Evolutionary conservation across 169 alveolate species (phyloP), one percentile per base, ranked within the genome.

Genomic region (Miamiensis avidus): DNA sequence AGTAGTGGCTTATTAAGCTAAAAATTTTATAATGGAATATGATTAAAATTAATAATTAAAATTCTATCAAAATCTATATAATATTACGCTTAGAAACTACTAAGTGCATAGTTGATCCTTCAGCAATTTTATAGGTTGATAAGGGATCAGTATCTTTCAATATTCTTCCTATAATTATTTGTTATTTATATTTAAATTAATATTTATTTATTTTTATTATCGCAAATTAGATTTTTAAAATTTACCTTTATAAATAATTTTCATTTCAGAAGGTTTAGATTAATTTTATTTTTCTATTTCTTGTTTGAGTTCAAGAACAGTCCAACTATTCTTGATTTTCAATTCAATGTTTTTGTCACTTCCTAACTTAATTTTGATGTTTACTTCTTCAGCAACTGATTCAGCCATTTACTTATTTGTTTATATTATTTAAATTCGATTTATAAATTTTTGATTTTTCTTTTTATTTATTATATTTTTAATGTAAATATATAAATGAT

Each of bases 81-180:
- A 32, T 0, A 0, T 76, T 86, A 86, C 90, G 82, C 76, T 86
- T 86, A 4, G 83, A 74, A 30, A 86, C 76, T 33, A 86, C 84
- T 25, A 86, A 29, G 74, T 86, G 90, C 90, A 86, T 86, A 0
- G 87, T 86, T 11, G 85, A 77, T 28, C 78, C 90, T 29, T 74
- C 49, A 74, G 75, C 81, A 64, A 86, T 82, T 34, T 86, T 86
- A 31, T 81, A 73, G 1, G 49, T 34, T 31, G 72, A 31, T n/a
- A 86, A 84, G 20, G 78, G 75, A 34, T 86, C 90, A 73, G 49
- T 29, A 65, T 82, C 87, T 49, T 86, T 81, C 26, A 81, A 74
- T 27, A 75, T 86, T 86, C 84, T 86, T 81, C 87, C 83, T 49
- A 34, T 74, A 49, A 33, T 64, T 79, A 26, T 74, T 34, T 49